Base-by-base conservation (phyloP, 2,329 filamentous ascomycete genomes). In the Penicillium sp. region DNA sequence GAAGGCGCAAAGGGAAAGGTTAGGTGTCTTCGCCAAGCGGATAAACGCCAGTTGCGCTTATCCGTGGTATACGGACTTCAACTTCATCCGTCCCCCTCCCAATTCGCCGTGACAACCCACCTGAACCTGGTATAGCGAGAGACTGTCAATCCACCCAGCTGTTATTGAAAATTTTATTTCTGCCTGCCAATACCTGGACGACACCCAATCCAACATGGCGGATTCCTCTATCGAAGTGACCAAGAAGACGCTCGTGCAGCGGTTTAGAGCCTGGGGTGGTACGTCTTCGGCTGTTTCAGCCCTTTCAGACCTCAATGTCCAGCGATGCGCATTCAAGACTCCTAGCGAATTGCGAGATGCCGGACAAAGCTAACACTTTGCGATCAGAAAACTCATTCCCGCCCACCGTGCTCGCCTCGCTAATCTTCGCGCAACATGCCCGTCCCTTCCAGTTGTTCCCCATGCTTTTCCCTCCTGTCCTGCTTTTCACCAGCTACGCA, bases 391-490 rank as follows among this genome's bases (percentile, higher is more conserved):
- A 81, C 53, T 79, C 85, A 8, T 79, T 88, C 29, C 83, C 85
- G 2, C 81, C 86, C 23, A 85, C 82, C 10, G 70, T 86, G 12
- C 80, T 87, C 41, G 85, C 86, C 52, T 85, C 85, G 8, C 75
- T 88, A 41, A 81, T 88, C 60, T 81, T 84, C 38, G 83, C 85
- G 10, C 83, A 87, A 62, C 82, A 87, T 73, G 75, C 81, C 41
- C 82, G 83, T n/a, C 85, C 86, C 7, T 84, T 86, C 69, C 84
- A 85, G 66, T 65, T 77, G 6, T 74, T 88, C 0, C 85, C 85
- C 4, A 85, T 88, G 80, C 70, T 85, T 57, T 88, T 88, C 66
- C 81, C 85, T 4, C 85, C 85, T 2, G 74, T 86, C 51, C 76
- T 88, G 3, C 77, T 88, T 53, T 85, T 87, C 72, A 81, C 81